A percentile compares a stretch with the other conserved stretches of the same genome.
phyloP scores from a whole-genome alignment of 768 basidiomycete species.

The Lepiota venenata region DNA sequence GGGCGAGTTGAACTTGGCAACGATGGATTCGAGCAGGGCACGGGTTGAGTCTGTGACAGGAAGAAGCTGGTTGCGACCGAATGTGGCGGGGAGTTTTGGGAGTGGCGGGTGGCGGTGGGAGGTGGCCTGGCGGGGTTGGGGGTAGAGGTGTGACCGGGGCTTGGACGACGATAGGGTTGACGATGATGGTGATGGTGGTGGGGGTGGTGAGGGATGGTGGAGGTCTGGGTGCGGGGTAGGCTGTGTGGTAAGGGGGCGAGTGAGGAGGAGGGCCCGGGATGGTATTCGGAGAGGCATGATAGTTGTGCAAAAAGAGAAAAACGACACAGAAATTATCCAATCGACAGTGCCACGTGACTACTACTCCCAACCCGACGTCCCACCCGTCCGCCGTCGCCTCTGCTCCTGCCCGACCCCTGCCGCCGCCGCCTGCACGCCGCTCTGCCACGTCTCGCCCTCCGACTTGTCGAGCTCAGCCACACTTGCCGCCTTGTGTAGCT shows the following conservation, averaged over 20 bases:
- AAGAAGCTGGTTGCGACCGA: slow-evolving; percentile 80
- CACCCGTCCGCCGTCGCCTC: slow-evolving; percentile 8
- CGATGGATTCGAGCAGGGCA: slow-evolving; percentile 75
- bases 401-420: slow-evolving; percentile 20
- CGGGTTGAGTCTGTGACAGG: slow-evolving; percentile 78
- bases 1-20: slow-evolving; percentile 80
- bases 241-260: slow-evolving; percentile 44
- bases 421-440: slow-evolving; percentile 21
- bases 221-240: slow-evolving; percentile 13
- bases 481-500: slow-evolving; percentile 6
- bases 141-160: slow-evolving; percentile 38
- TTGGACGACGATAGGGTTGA: slow-evolving; percentile 10
- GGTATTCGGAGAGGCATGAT: background rate
- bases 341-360: slow-evolving; percentile 15
- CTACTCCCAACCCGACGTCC: slow-evolving; percentile 1
- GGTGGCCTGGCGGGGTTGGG: slow-evolving; percentile 42
- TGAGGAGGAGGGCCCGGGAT: slow-evolving; percentile 20
- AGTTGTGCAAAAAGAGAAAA: slow-evolving; percentile 6
- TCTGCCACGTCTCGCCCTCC: slow-evolving; percentile 8
- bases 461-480: background rate
- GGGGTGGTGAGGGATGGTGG: background rate
- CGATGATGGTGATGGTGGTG: slow-evolving; percentile 10
- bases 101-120: slow-evolving; percentile 32
- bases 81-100: slow-evolving; percentile 60
- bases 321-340: too few species aligned